Base-by-base conservation (phyloP, 2,329 filamentous ascomycete species). In the Scolecobasidium constrictum region DNA sequence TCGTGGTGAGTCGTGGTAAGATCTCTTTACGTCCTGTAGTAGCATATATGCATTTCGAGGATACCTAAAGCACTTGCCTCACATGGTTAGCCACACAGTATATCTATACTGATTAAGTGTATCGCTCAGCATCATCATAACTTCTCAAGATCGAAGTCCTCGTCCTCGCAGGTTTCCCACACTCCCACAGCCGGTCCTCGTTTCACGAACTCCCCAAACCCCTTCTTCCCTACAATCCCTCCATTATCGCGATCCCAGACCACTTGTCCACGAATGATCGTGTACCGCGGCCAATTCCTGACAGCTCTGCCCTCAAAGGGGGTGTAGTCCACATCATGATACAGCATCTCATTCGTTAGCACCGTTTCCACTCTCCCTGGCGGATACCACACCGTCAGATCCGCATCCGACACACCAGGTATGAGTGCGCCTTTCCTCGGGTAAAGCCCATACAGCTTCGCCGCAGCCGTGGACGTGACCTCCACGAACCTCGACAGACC, bases 261-360 rank as follows among this genome's bases (percentile, higher is more conserved):
- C 0, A 80, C 65, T 47, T 71, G 57, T 0, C 77, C 77, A 43
- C 77, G 58, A 34, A 81, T 48, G 5, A 81, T 62, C 0, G 75
- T 79, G 51, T 72, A 78, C 16, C 76, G 63, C 9, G 76, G 76
- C 76, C 77, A 80, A 45, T 80, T 74, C 20, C 63, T 64, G 33
- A 81, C 52, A n/a, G 52, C 59, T 38, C 63, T 64, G 0, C 75
- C 75, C 53, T 80, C 75, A 49, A 72, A 80, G 0, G 76, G 75
- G 6, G 75, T 78, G 51, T 80, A 78, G 51, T 81, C 75, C 2
- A 77, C 69, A 46, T 73, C 23, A 52, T 80, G 76, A 55, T 81
- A 75, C 48, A 80, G 54, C 58, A 71, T 69, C 5, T 61, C 59
- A 50, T 78, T 77, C 33, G 57, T 70, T 44, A 75, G 46, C 47